A percentile compares a stretch with the other conserved stretches of the same genome.
phyloP scores from a whole-genome alignment of 2,329 filamentous ascomycete species.

The Xylaria sp. region DNA sequence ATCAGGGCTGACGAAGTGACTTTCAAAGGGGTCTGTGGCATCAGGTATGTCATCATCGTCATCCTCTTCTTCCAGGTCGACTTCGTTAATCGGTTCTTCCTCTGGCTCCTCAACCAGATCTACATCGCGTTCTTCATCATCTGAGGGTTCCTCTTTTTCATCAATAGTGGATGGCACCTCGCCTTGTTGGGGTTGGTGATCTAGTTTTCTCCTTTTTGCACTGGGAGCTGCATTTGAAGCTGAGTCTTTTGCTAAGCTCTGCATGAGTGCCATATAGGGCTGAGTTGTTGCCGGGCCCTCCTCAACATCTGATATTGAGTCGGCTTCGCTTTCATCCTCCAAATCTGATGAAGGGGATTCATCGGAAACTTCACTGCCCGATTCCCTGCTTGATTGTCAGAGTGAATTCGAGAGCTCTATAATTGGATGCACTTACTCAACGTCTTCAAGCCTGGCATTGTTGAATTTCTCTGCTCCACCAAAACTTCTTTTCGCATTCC shows the following conservation, averaged over 20 bases:
- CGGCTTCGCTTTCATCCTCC: constrained; percentile 52
- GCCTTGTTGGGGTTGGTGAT: constrained; percentile 48
- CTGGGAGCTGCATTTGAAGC: constrained; percentile 56
- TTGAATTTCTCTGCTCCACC: constrained; percentile 55
- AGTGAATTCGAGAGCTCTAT: background rate
- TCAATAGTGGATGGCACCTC: constrained; percentile 38
- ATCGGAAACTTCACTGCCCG: constrained; percentile 49
- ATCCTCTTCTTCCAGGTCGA: constrained; percentile 52
- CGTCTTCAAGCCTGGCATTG: constrained; percentile 57
- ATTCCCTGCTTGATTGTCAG: constrained; percentile 42
- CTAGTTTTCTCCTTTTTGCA: constrained; percentile 68
- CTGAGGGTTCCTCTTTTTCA: constrained; percentile 44
- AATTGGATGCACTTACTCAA: constrained; percentile 51
- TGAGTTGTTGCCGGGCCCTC: constrained; percentile 51
- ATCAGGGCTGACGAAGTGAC: constrained; percentile 78
- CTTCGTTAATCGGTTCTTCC: constrained; percentile 54
- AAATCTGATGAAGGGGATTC: constrained; percentile 56
- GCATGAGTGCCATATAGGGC: constrained; percentile 68
- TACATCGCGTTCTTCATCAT: constrained; percentile 52
- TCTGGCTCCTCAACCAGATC: constrained; percentile 62
- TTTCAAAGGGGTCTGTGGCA: constrained; percentile 76
- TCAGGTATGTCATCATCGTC: constrained; percentile 62
- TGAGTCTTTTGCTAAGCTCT: constrained; percentile 62
- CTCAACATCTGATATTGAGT: constrained; percentile 59
- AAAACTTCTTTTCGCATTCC: constrained; percentile 43